phyloP scores from a whole-genome alignment of 805 yeast species.

The Yamadazyma sp. region DNA sequence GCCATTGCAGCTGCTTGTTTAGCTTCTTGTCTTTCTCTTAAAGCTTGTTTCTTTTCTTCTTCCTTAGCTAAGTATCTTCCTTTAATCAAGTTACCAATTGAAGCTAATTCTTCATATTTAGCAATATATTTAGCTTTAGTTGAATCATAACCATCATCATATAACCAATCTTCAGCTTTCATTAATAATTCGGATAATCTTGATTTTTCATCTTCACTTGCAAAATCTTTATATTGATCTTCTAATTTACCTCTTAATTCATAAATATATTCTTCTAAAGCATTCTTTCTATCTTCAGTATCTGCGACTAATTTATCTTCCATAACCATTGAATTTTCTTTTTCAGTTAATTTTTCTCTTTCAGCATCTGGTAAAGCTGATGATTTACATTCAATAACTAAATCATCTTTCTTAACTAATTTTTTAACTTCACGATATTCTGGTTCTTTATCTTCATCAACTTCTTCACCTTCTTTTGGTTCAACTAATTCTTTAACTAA shows the following conservation, averaged over 20 bases:
- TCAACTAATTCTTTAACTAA: conserved; percentile 86
- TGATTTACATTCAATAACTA: conserved; percentile 58
- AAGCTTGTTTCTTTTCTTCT: conserved; percentile 91
- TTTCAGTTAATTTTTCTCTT: conserved; percentile 67
- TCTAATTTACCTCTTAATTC: conserved; percentile 96
- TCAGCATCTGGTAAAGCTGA: conserved; percentile 57
- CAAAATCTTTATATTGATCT: conserved; percentile 83
- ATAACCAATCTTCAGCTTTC: conserved; percentile 97
- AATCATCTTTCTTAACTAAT: conserved; percentile 85
- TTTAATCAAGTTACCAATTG: conserved; percentile 90
- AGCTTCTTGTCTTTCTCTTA: conserved; percentile 84
- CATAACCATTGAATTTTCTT: conserved; percentile 78
- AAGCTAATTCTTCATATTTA: conserved; percentile 94
- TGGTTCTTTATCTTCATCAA: conserved; percentile 69
- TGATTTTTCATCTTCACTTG: conserved; percentile 85
- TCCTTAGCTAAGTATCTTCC: conserved; percentile 93
- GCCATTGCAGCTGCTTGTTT: conserved; percentile 79
- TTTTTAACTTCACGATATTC: conserved; percentile 88
- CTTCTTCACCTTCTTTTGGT: conserved; percentile 47
- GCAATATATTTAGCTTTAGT: conserved; percentile 96
- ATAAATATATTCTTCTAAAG: conserved; percentile 97
- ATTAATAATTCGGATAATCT: conserved; percentile 68
- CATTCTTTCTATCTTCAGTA: conserved; percentile 98
- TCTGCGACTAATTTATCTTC: conserved; percentile 97
- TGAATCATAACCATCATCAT: conserved; percentile 95